Evolutionary conservation across 2,329 filamentous ascomycete genomes (phyloP), one percentile per base, ranked within the genome.

Genomic region (Pseudogymnoascus sp.): DNA sequence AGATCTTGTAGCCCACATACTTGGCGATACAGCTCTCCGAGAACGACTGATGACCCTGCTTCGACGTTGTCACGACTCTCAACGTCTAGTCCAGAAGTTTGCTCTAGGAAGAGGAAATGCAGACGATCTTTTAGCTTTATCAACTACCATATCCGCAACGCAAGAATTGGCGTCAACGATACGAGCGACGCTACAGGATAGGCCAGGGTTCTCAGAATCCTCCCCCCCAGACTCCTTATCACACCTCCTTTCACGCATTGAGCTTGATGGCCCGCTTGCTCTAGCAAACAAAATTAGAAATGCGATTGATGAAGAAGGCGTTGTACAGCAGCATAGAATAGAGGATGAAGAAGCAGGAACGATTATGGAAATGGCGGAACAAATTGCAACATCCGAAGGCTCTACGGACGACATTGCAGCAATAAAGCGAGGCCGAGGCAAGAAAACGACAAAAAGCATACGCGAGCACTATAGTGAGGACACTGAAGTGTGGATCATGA

Each of bases 81-180:
- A 96, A 71, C 89, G 95, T 1, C 80, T 99, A 2, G 87, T 96
- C 1, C 95, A 98, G 72, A 97, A 95, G 73, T 98, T 99, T 74
- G 90, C 93, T 0, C 83, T 98, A 7, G 93, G 93, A 10, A 85
- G 91, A 67, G 95, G 93, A n/a, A 90, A 96, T 71, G 84, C 93
- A 1, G 93, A 98, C 73, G 95, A 98, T 75, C 82, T 99, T 39
- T 80, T 98, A 48, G 89, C 86, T 61, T 80, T 99, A 13, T 90
- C 91, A 1, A 88, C 84, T 69, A 96, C 95, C 0, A 90, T 98
- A 65, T 77, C 84, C 62, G 87, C 90, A 5, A 92, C 90, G 4
- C 81, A 85, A 63, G 83, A 87, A 16, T 86, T 96, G 51, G 79
- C 83, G 1, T 71, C 73, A 28, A 75, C 85, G 28, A 77, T 85